Base-by-base conservation (phyloP, 148 eudicot genomes). In the Nyssa sinensis region DNA sequence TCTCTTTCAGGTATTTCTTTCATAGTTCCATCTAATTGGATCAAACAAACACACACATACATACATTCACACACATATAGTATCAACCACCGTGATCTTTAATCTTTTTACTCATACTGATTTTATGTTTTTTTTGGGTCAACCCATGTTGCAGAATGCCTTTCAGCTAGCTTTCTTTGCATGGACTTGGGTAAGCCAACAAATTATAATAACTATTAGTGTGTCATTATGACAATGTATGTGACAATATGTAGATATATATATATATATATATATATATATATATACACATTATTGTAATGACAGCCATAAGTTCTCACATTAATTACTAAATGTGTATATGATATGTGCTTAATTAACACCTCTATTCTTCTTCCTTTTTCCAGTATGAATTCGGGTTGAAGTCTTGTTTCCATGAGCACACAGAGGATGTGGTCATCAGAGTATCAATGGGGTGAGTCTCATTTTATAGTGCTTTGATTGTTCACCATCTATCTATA, bases 371-470 rank as follows among this genome's bases (percentile, higher is more conserved):
- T 0, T 21, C 21, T 55, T 21, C 21, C 0, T 55, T 3, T 55
- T 55, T 51, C 6, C 74, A 85, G 88, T 77, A 60, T 62, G 81
- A 85, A 78, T 85, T 82, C 41, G 82, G 86, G 39, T 34, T 77
- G 28, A 67, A 63, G 32, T 82, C 85, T 19, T 85, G 88, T 69
- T 85, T 71, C 74, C 83, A 82, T 37, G 78, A 72, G 17, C 75
- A 53, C 14, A 39, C 19, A 7, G 86, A 79, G 68, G 85, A 85
- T 44, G 71, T 79, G 30, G 30, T 80, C 61, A 85, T 80, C 76
- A 74, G 88, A 57, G 51, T 85, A 47, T 9, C 88, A 27, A 85
- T 85, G 88, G 88, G 88, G 88, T 85, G 28, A 77, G 79, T 61
- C 32, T 31, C 12, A 5, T 41, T 32, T 8, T 19, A 0, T 30